Conservation (phyloP, 345 rosid genomes). For the Citrus inodora region DNA sequence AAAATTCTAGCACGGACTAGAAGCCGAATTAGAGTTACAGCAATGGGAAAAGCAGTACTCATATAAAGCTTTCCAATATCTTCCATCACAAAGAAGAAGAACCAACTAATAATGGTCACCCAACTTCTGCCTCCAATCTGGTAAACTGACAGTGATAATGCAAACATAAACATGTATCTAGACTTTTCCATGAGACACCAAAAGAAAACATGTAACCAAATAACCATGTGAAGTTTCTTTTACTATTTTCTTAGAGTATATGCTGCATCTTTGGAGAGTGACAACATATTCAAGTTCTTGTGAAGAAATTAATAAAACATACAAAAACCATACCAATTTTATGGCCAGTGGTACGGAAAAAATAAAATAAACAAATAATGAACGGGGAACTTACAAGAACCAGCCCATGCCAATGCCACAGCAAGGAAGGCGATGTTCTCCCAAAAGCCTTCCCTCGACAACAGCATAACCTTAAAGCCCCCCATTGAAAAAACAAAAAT, state of each 20-base stretch:
- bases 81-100: neutral
- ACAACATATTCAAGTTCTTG: neutral
- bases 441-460: constrained; percentile 44
- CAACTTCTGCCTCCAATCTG: neutral
- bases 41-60: neutral
- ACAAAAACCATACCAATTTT: neutral
- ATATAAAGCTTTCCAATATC: neutral
- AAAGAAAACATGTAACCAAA: neutral
- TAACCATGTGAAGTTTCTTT: neutral
- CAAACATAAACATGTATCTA: neutral
- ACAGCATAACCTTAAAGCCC: constrained; percentile 52
- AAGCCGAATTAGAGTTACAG: neutral
- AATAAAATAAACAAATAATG: neutral
- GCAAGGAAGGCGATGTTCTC: constrained; percentile 58
- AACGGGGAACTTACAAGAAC: constrained; percentile 61
- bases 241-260: neutral
- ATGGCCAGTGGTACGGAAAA: neutral
- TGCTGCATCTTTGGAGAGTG: neutral
- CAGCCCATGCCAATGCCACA: constrained; percentile 93
- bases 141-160: neutral
- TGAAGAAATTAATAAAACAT: neutral
- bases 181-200: neutral
- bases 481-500: neutral
- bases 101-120: neutral
- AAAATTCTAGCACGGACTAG: neutral